These are phyloP conservation scores for Parafenestella ontariensis DNA, from an alignment of 2,329 filamentous ascomycete genomes.

Conservation along the genomic window DNA sequence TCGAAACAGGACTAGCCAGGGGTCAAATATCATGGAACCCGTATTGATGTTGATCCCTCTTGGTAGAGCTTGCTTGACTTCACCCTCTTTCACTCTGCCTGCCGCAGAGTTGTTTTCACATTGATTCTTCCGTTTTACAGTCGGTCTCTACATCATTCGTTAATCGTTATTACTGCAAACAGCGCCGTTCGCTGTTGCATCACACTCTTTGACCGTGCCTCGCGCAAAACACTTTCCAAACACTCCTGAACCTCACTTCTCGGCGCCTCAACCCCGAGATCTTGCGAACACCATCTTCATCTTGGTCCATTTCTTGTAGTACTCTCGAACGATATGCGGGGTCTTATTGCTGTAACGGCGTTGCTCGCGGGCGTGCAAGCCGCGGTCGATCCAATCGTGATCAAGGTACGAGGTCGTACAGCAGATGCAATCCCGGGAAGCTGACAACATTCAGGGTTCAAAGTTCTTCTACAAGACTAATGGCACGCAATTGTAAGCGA, in stretches of 20 bases:
- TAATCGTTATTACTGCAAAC: slow-evolving; percentile 27
- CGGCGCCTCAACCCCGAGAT: slow-evolving; percentile 33
- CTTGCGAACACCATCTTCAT: slow-evolving; percentile 33
- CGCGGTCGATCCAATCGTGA: slow-evolving; percentile 68
- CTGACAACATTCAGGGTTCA: slow-evolving; percentile 62
- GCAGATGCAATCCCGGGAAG: slow-evolving; percentile 4
- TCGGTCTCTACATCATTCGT: slow-evolving; percentile 37
- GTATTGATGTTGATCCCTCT: slow-evolving; percentile 33
- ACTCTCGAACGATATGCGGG: slow-evolving; percentile 59
- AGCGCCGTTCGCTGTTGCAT: slow-evolving; percentile 32
- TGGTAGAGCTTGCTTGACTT: slow-evolving; percentile 31
- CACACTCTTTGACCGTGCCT: slow-evolving; percentile 27
- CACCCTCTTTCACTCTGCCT: slow-evolving; percentile 40
- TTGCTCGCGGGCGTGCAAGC: slow-evolving; percentile 61
- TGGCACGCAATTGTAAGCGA: slow-evolving; percentile 68
- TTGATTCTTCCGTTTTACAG: slow-evolving; percentile 37
- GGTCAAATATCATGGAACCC: slow-evolving; percentile 23
- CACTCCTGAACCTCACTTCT: slow-evolving; percentile 19
- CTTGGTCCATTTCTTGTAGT: slow-evolving; percentile 32
- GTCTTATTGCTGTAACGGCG: slow-evolving; percentile 58
- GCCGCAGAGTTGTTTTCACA: slow-evolving; percentile 44
- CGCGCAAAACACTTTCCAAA: slow-evolving; percentile 18
- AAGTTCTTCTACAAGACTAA: slow-evolving; percentile 92
- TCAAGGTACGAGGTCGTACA: slow-evolving; percentile 64
- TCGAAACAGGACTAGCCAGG: slow-evolving; percentile 38